Evolutionary conservation across 1,284 basidiomycete genomes (phyloP).

Genomic region (Puccinia horiana): DNA sequence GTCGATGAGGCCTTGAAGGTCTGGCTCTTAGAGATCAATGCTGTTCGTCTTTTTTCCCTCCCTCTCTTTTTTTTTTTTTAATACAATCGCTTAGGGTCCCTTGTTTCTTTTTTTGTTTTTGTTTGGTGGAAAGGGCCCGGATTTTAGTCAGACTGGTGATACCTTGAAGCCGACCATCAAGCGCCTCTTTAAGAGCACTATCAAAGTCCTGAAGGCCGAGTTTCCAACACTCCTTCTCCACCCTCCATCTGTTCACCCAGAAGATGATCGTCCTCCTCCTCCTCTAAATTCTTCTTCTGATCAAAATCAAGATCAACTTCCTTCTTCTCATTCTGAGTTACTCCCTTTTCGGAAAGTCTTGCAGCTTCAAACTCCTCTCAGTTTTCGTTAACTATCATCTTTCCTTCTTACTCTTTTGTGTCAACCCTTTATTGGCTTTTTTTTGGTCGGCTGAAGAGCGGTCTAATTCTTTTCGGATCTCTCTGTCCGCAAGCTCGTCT

Average conservation of each 20-base stretch:
- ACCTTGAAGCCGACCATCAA: background rate
- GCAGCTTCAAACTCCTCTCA: background rate
- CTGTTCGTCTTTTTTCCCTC: background rate
- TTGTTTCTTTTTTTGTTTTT: background rate
- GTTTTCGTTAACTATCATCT: background rate
- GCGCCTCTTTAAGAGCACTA: background rate
- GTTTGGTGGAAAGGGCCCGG: slow-evolving; percentile 17
- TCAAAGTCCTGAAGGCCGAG: background rate
- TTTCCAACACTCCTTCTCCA: background rate
- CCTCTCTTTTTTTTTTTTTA: background rate
- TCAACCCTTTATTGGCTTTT: too few species aligned
- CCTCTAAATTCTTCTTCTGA: background rate
- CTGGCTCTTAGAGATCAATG: slow-evolving; percentile 40
- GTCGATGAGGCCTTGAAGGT: slow-evolving; percentile 22
- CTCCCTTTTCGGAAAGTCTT: background rate
- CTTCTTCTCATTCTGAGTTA: background rate
- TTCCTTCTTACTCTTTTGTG: too few species aligned
- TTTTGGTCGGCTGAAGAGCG: too few species aligned
- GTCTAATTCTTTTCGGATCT: too few species aligned
- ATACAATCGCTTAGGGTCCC: background rate
- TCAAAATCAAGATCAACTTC: too few species aligned
- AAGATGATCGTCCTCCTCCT: background rate
- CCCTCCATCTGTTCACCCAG: background rate
- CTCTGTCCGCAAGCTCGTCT: too few species aligned
- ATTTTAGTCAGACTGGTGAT: slow-evolving; percentile 8